Conservation (phyloP, 1,284 basidiomycete species). For the Schizophyllum amplum region DNA sequence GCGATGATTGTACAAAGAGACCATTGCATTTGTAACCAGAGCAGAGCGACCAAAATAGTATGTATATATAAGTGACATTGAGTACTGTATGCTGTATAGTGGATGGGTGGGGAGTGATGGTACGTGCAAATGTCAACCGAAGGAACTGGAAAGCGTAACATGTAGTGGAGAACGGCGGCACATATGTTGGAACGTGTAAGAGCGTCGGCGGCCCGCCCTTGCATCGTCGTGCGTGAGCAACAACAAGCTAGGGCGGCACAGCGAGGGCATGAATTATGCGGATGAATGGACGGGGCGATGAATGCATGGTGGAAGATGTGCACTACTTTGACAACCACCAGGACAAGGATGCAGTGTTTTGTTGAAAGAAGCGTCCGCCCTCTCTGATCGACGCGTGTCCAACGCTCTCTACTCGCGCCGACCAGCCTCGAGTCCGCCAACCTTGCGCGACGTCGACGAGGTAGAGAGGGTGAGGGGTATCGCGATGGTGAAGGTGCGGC, state of each 20-base stretch:
- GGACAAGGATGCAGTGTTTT: conserved; percentile 14
- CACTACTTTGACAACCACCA: conserved; percentile 31
- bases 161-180: not conserved
- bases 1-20: not conserved
- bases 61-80: not conserved
- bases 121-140: conserved; percentile 17
- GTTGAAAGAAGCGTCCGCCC: too few species aligned
- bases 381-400: too few species aligned
- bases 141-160: conserved; percentile 10
- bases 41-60: not conserved
- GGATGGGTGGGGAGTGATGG: conserved; percentile 21
- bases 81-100: not conserved
- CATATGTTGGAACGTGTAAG: not conserved
- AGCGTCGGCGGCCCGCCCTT: not conserved
- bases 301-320: conserved; percentile 29
- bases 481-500: not conserved
- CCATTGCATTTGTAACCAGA: not conserved
- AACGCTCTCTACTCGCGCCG: too few species aligned
- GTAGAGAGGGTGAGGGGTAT: not conserved
- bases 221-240: not conserved
- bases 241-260: not conserved
- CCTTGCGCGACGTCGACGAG: conserved; percentile 1
- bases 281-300: conserved; percentile 9
- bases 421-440: conserved; percentile 7
- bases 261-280: too few species aligned